Evolutionary conservation across 2,329 filamentous ascomycete species (phyloP), one percentile per base, ranked within the genome.

Genomic region (Verticillium longisporum): DNA sequence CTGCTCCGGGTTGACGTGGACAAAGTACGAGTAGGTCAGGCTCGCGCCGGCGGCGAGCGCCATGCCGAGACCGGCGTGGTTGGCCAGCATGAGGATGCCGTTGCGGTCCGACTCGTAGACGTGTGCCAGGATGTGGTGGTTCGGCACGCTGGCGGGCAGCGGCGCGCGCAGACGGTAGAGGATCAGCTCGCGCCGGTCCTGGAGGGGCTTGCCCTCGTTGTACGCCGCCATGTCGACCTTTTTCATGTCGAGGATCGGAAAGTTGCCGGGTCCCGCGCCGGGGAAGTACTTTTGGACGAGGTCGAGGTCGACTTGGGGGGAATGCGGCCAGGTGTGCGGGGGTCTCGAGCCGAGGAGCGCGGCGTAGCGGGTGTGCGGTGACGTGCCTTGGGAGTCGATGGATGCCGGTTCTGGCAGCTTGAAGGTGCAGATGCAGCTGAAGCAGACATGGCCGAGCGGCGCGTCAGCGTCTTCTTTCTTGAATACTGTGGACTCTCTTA

Each of bases 71-170:
- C 78, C 80, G 2, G 81, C 66, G 37, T 83, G 75, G 64, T 83
- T 80, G 3, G 72, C 77, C 6, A 78, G 67, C 80, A 83, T 82
- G 38, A 83, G 71, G 33, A 84, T 68, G 1, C 81, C 79, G 61
- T 84, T 85, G n/a, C 81, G 73, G 62, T 85, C 82, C 0, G 79
- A 78, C 56, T 77, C 79, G 64, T 75, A 84, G 0, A 81, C 80
- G 64, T 84, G 82, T 21, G 75, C 75, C 1, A 77, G 68, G 7
- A 82, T 72, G 64, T 84, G 81, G 9, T 71, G 72, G 62, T 83
- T 80, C 6, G 74, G 68, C 21, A 78, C 72, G 3, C 75, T 70
- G 2, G 61, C 63, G 0, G 77, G 72, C 2, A 83, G 68, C 0
- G 80, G 78, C 57, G 73, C 72, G 1, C 79, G 70, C 2, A 82